Conservation (phyloP, 148 eudicot genomes). For the Diospyros kaki region DNA sequence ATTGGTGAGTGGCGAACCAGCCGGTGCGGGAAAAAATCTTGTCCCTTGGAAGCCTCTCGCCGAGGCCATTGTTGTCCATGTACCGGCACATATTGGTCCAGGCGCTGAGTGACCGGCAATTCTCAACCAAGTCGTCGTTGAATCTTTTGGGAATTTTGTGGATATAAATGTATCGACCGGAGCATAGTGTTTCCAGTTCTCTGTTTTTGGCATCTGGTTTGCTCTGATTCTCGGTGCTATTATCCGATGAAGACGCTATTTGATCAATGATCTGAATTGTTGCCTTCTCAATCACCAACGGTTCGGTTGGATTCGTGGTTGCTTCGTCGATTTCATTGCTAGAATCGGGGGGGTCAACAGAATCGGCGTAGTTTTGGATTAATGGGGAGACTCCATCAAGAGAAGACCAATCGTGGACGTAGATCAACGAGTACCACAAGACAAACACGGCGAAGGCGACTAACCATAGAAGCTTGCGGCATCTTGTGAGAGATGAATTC, state of each 20-base stretch:
- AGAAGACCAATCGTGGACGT: conserved; percentile 36
- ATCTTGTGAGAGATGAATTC: conserved; percentile 5
- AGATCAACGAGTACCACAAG: conserved; percentile 36
- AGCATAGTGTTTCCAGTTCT: conserved; percentile 19
- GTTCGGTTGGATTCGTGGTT: not conserved
- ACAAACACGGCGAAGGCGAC: conserved; percentile 26
- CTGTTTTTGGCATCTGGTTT: not conserved
- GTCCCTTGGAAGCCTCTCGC: conserved; percentile 29
- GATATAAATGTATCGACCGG: conserved; percentile 55
- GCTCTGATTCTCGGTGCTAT: not conserved
- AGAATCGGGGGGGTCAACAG: not conserved
- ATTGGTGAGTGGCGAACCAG: conserved; percentile 65
- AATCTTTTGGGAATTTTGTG: conserved; percentile 50
- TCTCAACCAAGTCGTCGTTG: conserved; percentile 38
- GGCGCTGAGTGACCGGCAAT: conserved; percentile 40
- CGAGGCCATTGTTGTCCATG: conserved; percentile 52
- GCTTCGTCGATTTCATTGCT: not conserved
- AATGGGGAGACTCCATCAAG: not conserved
- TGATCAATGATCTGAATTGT: not conserved
- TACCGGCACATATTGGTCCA: conserved; percentile 54
- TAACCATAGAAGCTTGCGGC: conserved; percentile 34
- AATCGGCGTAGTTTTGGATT: conserved; percentile 6
- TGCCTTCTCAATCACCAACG: not conserved
- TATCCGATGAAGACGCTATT: not conserved
- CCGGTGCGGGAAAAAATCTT: conserved; percentile 24